Percentiles rank a stretch among this genome's conserved stretches.
Evolutionary conservation across 2,329 filamentous ascomycete genomes (phyloP).

Genomic region (Hypoxylon rubiginosum): DNA sequence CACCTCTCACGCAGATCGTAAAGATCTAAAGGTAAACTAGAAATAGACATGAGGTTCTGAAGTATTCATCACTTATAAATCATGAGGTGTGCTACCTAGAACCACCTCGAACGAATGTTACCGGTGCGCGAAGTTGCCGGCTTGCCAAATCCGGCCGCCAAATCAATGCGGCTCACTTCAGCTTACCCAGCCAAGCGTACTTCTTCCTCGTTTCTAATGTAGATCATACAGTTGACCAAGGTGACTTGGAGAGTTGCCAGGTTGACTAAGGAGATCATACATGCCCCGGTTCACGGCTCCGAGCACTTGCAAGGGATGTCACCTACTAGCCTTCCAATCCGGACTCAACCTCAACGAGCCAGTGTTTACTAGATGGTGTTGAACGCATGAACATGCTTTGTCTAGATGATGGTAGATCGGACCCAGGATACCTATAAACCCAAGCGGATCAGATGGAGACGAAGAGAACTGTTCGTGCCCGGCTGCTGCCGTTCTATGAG

Average conservation of each 20-base stretch:
- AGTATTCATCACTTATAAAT: background rate
- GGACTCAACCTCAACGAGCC: constrained; percentile 24
- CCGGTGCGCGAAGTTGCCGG: constrained; percentile 23
- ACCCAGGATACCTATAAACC: constrained; percentile 7
- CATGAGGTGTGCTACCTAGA: constrained; percentile 7
- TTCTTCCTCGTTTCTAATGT: constrained; percentile 47
- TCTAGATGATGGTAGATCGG: constrained; percentile 20
- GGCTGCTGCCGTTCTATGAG: constrained; percentile 32
- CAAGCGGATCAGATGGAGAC: constrained; percentile 26
- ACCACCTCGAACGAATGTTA: constrained; percentile 13
- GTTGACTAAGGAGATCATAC: constrained; percentile 48
- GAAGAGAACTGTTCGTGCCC: constrained; percentile 13
- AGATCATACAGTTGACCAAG: constrained; percentile 50
- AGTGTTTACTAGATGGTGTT: constrained; percentile 21
- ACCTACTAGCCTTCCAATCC: constrained; percentile 27
- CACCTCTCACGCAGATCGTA: constrained; percentile 26
- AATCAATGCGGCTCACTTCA: constrained; percentile 41
- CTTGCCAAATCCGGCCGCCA: constrained; percentile 26
- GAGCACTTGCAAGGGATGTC: constrained; percentile 22
- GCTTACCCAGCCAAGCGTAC: constrained; percentile 22
- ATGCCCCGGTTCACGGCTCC: constrained; percentile 39
- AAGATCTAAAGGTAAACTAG: constrained; percentile 6
- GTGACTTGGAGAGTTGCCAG: constrained; percentile 34
- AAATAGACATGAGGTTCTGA: constrained; percentile 15
- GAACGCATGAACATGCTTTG: constrained; percentile 42